Base-by-base conservation (phyloP, 176 grass and related monocot species). In the Phragmites australis region DNA sequence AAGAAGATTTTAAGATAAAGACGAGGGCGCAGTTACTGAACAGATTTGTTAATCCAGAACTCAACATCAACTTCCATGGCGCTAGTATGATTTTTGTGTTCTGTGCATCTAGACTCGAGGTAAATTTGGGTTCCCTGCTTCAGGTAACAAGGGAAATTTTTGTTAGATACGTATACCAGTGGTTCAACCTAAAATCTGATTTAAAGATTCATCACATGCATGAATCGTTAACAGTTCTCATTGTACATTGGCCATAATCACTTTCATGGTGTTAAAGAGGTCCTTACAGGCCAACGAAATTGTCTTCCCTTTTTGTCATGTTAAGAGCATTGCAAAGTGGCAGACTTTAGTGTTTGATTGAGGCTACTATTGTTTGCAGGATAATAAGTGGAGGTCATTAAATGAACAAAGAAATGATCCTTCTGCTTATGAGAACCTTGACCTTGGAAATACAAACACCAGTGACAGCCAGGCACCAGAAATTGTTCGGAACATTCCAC, bases 401-500 rank as follows among this genome's bases (percentile, higher is more conserved):
- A 30, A 52, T 18, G 55, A 88, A 45, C 96, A 99, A 84, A 87
- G 82, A 61, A 88, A 93, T 75, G 87, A 90, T 48, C 78, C 89
- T 85, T 75, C 83, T 71, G 72, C 83, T 85, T 77, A 23, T 82
- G 37, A 71, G 47, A 46, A 89, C 74, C 46, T 84, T 59, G 89
- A 87, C 39, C 70, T 66, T 74, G 86, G 82, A 81, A 57, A 70
- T 23, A 69, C 67, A 41, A 75, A 62, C 68, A 17, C 68, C 70
- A 76, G 19, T 62, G 86, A 89, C 30, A 82, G 41, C 19, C 17
- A 75, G 65, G 82, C 57, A 49, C 52, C 58, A 75, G 42, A 48
- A 74, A 77, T 55, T 72, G 10, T 32, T 68, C 82, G 83, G 70
- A 99, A 89, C 69, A 95, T 99, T 95, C 96, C 96, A 52, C 96